Conservation (phyloP, 148 eudicot species). For the Diospyros lotus region DNA sequence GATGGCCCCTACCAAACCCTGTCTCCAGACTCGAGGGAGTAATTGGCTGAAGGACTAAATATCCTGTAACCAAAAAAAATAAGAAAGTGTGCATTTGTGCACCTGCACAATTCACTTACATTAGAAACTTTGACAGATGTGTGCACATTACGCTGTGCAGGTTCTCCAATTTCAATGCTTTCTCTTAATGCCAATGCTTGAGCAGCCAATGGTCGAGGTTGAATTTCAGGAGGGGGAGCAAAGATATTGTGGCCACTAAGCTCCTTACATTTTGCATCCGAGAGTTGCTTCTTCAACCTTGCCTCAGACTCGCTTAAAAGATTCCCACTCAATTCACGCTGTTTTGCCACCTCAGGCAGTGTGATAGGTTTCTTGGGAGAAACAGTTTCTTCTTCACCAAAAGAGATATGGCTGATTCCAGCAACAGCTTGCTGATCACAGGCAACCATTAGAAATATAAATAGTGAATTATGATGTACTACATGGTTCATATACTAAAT, state of each 20-base stretch:
- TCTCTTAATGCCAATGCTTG: slow-evolving; percentile 45
- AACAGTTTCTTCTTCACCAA: slow-evolving; percentile 49
- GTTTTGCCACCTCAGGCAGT: slow-evolving; percentile 63
- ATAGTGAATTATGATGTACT: neutral
- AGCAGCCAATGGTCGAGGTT: slow-evolving; percentile 41
- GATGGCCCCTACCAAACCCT: no score
- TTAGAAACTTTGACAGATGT: slow-evolving; percentile 14
- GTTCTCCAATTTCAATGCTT: slow-evolving; percentile 33
- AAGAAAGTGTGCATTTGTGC: neutral
- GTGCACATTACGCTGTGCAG: slow-evolving; percentile 26
- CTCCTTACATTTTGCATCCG: slow-evolving; percentile 27
- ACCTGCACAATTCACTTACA: slow-evolving; percentile 9
- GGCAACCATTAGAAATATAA: neutral
- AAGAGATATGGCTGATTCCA: slow-evolving; percentile 72
- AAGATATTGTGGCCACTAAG: slow-evolving; percentile 54
- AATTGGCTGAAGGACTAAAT: no score
- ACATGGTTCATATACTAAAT: neutral
- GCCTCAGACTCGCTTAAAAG: slow-evolving; percentile 39
- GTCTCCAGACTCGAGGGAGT: no score
- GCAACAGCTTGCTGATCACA: slow-evolving; percentile 51
- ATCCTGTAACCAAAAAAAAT: no score
- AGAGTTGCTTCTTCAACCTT: slow-evolving; percentile 49
- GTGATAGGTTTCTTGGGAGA: slow-evolving; percentile 59
- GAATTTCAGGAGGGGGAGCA: slow-evolving; percentile 57
- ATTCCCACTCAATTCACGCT: slow-evolving; percentile 67